Evolutionary conservation across 140 eudicot genomes (phyloP), one percentile per base, ranked within the genome.

Genomic region (Oenanthe javanica): DNA sequence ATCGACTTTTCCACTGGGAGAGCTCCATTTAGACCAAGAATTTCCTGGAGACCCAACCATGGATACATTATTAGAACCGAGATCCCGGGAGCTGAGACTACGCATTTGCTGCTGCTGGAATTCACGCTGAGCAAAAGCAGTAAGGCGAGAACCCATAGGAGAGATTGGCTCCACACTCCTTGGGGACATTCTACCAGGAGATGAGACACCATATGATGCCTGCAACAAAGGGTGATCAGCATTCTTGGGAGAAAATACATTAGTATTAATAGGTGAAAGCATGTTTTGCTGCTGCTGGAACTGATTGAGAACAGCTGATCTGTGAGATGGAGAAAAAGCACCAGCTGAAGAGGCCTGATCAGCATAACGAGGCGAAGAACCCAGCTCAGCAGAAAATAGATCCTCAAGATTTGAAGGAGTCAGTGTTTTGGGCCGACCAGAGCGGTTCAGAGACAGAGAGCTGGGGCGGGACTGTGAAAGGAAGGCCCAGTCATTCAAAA

Each of bases 341-440:
- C 91, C 91, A 46, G 84, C 78, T 43, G 87, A 82, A 51, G 84
- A 86, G 12, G 83, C 84, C 80, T 86, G 92, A 75, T 94, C 98
- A 25, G 91, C 83, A 75, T 83, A 92, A 5, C 97, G 84, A 1
- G 98, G 98, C 0, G 98, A 92, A 3, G 95, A 89, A n/a, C 88
- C 59, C 5, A 91, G 70, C 87, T 94, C 98, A 10, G 95, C 89
- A 0, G 96, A 85, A 66, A 94, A 94, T n/a, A 94, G 73, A 66
- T 94, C 98, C 36, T 92, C 98, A 10, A 94, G 97, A 80, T 94
- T 94, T 18, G 97, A 88, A 52, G 98, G 98, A 70, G 96, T 86
- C 9, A 92, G 86, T 1, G 90, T 79, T 76, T 92, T 87, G 14
- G 96, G 83, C 73, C 92, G 88, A 76, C 79, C 77, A 8, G 91